phyloP scores from a whole-genome alignment of 1,139 yeast genomes.

The Protomyces gravidus region DNA sequence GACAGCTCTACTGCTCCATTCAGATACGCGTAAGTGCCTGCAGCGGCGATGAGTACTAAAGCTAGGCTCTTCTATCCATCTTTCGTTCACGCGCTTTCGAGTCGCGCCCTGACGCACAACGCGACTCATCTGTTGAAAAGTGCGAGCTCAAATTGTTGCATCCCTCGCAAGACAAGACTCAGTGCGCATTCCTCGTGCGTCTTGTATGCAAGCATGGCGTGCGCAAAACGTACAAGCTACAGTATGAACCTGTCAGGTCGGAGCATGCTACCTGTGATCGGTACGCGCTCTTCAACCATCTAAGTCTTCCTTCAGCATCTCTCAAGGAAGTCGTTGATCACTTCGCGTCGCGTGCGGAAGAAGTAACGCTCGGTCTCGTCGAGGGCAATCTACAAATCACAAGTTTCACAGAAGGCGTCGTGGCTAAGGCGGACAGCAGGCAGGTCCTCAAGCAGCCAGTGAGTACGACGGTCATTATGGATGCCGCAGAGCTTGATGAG shows the following conservation, averaged over 20 bases:
- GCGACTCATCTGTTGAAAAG: slow-evolving; percentile 32
- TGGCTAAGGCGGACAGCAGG: slow-evolving; percentile 1
- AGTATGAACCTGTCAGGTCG: slow-evolving; percentile 37
- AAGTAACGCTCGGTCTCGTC: slow-evolving; percentile 36
- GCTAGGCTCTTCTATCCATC: slow-evolving; percentile 32
- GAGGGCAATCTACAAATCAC: slow-evolving; percentile 35
- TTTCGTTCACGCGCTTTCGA: slow-evolving; percentile 30
- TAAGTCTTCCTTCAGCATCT: slow-evolving; percentile 36
- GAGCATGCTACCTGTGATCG: slow-evolving; percentile 35
- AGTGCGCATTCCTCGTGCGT: slow-evolving; percentile 31
- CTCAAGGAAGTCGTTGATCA: slow-evolving; percentile 38
- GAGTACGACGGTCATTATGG: slow-evolving; percentile 37
- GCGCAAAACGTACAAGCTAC: slow-evolving; percentile 36
- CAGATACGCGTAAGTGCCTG: slow-evolving; percentile 6
- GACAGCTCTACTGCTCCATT: slow-evolving; percentile 12
- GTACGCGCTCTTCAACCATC: slow-evolving; percentile 33
- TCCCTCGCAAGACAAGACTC: slow-evolving; percentile 19
- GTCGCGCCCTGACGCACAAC: slow-evolving; percentile 29
- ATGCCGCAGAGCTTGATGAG: slow-evolving; percentile 36
- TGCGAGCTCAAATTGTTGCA: slow-evolving; percentile 33
- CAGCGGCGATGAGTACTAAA: not conserved
- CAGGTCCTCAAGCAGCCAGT: slow-evolving; percentile 40
- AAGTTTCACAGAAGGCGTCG: slow-evolving; percentile 38
- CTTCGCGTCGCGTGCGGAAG: slow-evolving; percentile 39
- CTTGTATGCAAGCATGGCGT: slow-evolving; percentile 33